These are phyloP conservation scores for Colletotrichum echinochloae DNA, from an alignment of 2,329 filamentous ascomycete genomes.

Conservation along the genomic window DNA sequence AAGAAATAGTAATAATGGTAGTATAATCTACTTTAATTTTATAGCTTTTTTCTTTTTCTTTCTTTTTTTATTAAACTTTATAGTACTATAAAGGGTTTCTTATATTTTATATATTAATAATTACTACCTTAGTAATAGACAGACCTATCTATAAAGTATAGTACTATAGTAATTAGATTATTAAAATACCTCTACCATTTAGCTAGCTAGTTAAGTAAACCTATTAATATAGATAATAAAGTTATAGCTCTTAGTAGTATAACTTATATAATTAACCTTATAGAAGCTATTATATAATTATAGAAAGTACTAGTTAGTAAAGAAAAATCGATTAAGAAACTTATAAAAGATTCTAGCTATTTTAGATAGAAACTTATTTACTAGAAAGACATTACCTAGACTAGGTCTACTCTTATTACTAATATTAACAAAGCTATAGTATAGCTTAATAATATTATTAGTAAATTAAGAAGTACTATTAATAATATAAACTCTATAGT, in stretches of 20 bases:
- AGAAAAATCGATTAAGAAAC: slow-evolving; percentile 61
- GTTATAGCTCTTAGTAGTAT: background rate
- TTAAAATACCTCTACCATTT: slow-evolving; percentile 3
- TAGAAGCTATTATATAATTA: background rate
- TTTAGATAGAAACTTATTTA: slow-evolving; percentile 7
- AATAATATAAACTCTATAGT: background rate
- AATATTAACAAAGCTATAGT: background rate
- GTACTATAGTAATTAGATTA: background rate
- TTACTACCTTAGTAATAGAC: background rate
- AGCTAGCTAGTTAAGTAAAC: background rate
- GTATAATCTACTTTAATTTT: too few relatives aligned
- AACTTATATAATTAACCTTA: slow-evolving; percentile 7
- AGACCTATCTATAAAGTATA: background rate
- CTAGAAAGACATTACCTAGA: background rate
- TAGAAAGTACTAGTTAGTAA: slow-evolving; percentile 7
- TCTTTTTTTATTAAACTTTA: background rate
- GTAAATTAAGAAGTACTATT: background rate
- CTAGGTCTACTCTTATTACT: background rate
- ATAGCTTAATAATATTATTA: background rate
- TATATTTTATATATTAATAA: background rate
- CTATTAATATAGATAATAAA: slow-evolving; percentile 6
- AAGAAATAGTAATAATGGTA: background rate
- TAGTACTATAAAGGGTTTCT: background rate
- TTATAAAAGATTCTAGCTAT: background rate
- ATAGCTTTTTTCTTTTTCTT: background rate